phyloP scores from a whole-genome alignment of 208 protist species.

The Crithidia expoeki region DNA sequence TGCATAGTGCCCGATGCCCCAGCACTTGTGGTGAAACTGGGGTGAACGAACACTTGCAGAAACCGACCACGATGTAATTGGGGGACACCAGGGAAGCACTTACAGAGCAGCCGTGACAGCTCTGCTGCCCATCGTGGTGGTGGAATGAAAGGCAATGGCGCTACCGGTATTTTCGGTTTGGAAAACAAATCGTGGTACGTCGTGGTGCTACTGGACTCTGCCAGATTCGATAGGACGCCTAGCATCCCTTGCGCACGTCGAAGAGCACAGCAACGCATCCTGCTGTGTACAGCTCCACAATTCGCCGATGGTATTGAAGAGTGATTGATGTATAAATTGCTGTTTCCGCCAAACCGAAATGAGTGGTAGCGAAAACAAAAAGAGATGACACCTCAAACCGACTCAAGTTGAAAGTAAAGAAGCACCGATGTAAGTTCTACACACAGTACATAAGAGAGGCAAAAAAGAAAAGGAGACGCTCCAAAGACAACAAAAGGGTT shows the following conservation, averaged over 20 bases:
- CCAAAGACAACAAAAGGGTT: neutral
- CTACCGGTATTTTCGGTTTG: slow-evolving; percentile 38
- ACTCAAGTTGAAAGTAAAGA: neutral
- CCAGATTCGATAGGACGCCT: slow-evolving; percentile 27
- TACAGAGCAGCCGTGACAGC: slow-evolving; percentile 64
- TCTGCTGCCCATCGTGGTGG: slow-evolving; percentile 86
- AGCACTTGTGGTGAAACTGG: slow-evolving; percentile 73
- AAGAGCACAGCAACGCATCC: slow-evolving; percentile 16
- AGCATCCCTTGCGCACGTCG: slow-evolving; percentile 14
- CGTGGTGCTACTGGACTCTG: neutral
- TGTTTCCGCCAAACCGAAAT: neutral
- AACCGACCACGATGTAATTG: slow-evolving; percentile 57
- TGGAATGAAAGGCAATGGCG: slow-evolving; percentile 72
- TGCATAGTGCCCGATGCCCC: slow-evolving; percentile 67
- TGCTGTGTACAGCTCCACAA: neutral
- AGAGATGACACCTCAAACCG: neutral
- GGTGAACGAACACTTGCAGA: slow-evolving; percentile 85
- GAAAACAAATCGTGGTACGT: slow-evolving; percentile 36
- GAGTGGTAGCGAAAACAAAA: neutral
- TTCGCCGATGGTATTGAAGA: neutral
- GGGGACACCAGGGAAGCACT: slow-evolving; percentile 65
- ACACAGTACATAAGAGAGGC: no score
- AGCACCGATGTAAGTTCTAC: no score
- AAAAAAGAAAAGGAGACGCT: neutral
- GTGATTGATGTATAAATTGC: neutral